Conservation (phyloP, 169 alveolate species). For the Plasmodium chabaudi region DNA sequence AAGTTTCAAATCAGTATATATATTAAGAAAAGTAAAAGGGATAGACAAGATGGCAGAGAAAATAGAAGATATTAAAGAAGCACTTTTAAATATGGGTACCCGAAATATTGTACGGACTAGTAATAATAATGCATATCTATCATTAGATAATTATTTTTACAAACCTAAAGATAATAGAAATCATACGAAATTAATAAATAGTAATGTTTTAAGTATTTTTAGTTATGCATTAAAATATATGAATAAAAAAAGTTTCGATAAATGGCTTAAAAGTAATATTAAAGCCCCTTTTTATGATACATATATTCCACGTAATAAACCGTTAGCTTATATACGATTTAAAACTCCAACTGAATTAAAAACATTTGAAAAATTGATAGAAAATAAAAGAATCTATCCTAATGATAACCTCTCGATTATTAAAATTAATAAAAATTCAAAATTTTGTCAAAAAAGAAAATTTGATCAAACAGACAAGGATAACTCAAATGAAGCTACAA, state of each 20-base stretch:
- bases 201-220: conserved; percentile 70
- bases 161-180: conserved; percentile 1
- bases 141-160: conserved; percentile 48
- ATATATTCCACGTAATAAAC: conserved; percentile 55
- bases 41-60: conserved; percentile 3
- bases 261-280: conserved; percentile 70
- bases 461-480: neutral
- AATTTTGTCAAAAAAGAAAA: conserved; percentile 37
- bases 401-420: conserved; percentile 65
- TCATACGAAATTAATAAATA: conserved; percentile 22
- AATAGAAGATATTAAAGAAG: conserved; percentile 30
- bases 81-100: conserved; percentile 16
- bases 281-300: conserved; percentile 68
- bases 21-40: neutral
- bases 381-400: conserved; percentile 61
- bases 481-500: neutral
- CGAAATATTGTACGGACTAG: conserved; percentile 14
- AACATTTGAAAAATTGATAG: conserved; percentile 62
- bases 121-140: conserved; percentile 27
- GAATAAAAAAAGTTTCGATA: conserved; percentile 63
- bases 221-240: conserved; percentile 71
- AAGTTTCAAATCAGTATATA: neutral
- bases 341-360: conserved; percentile 32
- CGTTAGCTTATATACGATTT: conserved; percentile 64
- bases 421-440: conserved; percentile 40